Percentiles rank a stretch among this genome's conserved stretches.
These are phyloP conservation scores for Dalbergia cochinchinensis DNA, from an alignment of 306 rosid species.

Conservation along the genomic window DNA sequence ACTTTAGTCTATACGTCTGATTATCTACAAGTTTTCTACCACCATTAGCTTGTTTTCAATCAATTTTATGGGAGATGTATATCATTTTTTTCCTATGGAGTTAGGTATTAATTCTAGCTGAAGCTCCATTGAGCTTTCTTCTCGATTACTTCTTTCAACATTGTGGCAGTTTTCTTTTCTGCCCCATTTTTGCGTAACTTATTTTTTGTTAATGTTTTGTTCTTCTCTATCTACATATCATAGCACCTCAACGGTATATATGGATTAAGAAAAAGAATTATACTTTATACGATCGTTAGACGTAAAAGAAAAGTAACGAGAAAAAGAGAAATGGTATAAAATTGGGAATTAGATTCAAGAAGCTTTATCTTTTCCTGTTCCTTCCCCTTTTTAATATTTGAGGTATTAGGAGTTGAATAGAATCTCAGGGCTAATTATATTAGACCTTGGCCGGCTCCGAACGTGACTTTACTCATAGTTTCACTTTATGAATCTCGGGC, in stretches of 20 bases:
- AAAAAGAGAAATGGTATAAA: background rate
- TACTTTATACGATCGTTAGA: background rate
- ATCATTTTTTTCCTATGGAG: background rate
- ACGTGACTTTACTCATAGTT: background rate
- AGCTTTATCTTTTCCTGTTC: background rate
- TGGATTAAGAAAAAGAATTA: background rate
- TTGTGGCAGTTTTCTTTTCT: background rate
- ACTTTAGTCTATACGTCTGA: too few species aligned
- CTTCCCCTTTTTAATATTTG: background rate
- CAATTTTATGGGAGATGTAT: too few species aligned
- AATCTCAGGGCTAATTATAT: background rate
- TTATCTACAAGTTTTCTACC: too few species aligned
- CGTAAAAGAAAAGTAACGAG: background rate
- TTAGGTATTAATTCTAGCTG: background rate
- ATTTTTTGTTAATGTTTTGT: background rate
- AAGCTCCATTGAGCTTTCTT: background rate
- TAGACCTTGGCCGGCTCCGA: background rate
- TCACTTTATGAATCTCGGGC: background rate
- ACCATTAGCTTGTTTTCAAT: too few species aligned
- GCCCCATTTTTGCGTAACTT: background rate
- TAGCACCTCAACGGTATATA: background rate
- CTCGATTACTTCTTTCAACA: background rate
- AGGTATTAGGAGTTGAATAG: background rate
- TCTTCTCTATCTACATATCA: background rate
- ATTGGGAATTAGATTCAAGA: background rate